Conservation (phyloP, 352 stramenopile species). For the Phytophthora europaea region DNA sequence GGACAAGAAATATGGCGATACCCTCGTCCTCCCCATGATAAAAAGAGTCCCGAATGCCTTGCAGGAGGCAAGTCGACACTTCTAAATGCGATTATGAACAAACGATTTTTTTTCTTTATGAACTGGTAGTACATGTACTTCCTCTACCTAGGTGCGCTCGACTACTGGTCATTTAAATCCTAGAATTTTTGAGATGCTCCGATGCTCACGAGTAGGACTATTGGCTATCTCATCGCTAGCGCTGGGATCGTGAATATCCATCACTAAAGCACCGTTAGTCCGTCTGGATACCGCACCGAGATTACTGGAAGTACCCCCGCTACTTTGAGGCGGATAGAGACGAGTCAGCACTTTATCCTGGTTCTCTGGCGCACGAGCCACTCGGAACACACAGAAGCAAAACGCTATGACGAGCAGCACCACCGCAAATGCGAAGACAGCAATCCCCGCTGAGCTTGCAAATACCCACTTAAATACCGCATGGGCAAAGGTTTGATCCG, state of each 20-base stretch:
- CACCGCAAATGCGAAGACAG: slow-evolving; percentile 56
- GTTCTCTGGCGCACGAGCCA: slow-evolving; percentile 70
- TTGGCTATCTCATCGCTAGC: background rate
- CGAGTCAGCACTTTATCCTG: slow-evolving; percentile 57
- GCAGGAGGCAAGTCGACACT: background rate
- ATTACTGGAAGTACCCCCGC: background rate
- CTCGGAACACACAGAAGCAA: slow-evolving; percentile 66
- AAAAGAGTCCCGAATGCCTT: background rate
- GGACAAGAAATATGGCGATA: slow-evolving; percentile 49
- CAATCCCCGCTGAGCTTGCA: slow-evolving; percentile 50
- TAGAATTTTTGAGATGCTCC: too few species aligned
- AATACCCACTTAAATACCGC: slow-evolving; percentile 67
- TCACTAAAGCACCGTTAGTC: slow-evolving; percentile 24
- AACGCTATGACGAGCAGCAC: slow-evolving; percentile 48
- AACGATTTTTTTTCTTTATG: too few species aligned
- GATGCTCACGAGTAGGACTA: background rate
- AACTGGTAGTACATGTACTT: too few species aligned
- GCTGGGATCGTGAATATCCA: slow-evolving; percentile 31
- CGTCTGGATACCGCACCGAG: background rate
- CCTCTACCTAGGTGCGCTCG: too few species aligned
- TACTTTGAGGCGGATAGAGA: slow-evolving; percentile 20
- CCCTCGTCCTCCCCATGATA: slow-evolving; percentile 68
- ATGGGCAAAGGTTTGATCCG: slow-evolving; percentile 56
- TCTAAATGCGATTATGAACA: background rate
- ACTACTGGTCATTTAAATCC: too few species aligned